Base-by-base conservation (phyloP, 2,329 filamentous ascomycete genomes). In the Aspergillus sp. region DNA sequence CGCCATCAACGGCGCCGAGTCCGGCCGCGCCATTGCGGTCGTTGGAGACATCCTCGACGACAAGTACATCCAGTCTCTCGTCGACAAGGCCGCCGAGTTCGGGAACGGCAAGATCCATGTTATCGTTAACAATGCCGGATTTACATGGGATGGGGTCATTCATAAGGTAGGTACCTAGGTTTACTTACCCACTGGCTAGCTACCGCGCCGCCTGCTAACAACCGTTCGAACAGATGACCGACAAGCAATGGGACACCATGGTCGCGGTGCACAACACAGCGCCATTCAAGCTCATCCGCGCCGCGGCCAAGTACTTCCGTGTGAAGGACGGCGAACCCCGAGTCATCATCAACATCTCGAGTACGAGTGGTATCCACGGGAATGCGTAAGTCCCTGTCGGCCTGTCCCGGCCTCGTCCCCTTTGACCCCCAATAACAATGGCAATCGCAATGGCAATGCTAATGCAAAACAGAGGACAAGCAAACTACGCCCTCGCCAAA, bases 231-330 rank as follows among this genome's bases (percentile, higher is more conserved):
- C 49, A 84, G 82, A 93, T 91, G 81, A 90, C 87, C 15, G 90
- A 96, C 80, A 90, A 90, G 79, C 91, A 96, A 81, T 96, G 90
- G 90, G 89, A 95, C 62, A 92, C 89, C 51, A 96, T 96, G 73
- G 78, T 96, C 31, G 86, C 88, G 21, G 82, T 96, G 48, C 92
- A 96, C 81, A 87, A 84, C 71, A 95, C 90, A 12, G 91, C 90
- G 2, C 92, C 92, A 11, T 96, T 96, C 82, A 88, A 88, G 72
- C 86, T 96, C 53, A 80, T 95, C 61, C 85, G 91, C 55, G 87
- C 87, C 46, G 90, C 90, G 1, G 89, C 90, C 0, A 90, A 90
- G 21, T 96, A 90, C 76, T 96, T 96, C 81, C 87, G 92, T 41
- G 90, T 96, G 62, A 89, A 87, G 65, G 92, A 96, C 73, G 87